phyloP scores from a whole-genome alignment of 208 protist genomes.

The Crithidia acanthocephali region DNA sequence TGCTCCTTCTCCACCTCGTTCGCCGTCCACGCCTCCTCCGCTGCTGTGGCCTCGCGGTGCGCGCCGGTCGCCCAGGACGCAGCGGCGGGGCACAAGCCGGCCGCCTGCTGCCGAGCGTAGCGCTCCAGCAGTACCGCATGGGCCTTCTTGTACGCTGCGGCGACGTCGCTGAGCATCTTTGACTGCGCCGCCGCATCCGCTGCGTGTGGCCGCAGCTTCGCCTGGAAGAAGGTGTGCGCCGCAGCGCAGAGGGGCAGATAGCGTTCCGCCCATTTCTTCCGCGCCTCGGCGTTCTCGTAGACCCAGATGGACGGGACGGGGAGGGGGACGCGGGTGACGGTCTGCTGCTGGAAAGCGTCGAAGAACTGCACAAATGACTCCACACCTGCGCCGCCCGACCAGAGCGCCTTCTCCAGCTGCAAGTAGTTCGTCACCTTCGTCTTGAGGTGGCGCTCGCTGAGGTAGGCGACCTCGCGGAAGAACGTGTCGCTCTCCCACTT shows the following conservation, averaged over 20 bases:
- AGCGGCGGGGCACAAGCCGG: constrained; percentile 33
- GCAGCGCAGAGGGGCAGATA: constrained; percentile 68
- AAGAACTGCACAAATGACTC: constrained; percentile 75
- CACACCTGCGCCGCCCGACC: constrained; percentile 32
- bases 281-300: constrained; percentile 65
- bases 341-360: constrained; percentile 72
- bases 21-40: constrained; percentile 48
- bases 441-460: constrained; percentile 74
- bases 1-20: constrained; percentile 60
- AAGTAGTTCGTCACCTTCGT: constrained; percentile 73
- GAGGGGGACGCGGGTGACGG: constrained; percentile 70
- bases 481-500: constrained; percentile 79
- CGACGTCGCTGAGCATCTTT: constrained; percentile 53
- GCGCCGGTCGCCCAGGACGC: constrained; percentile 21
- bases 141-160: constrained; percentile 47
- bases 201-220: constrained; percentile 44
- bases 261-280: constrained; percentile 74
- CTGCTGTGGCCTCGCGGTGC: constrained; percentile 27
- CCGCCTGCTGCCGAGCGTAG: constrained; percentile 42
- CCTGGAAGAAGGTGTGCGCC: constrained; percentile 63
- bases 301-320: constrained; percentile 80
- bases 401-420: constrained; percentile 74
- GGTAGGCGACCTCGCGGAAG: constrained; percentile 74
- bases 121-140: constrained; percentile 55
- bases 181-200: constrained; percentile 30